These are phyloP conservation scores for Melastoma malabathricum DNA, from an alignment of 345 rosid species.

Conservation along the genomic window DNA sequence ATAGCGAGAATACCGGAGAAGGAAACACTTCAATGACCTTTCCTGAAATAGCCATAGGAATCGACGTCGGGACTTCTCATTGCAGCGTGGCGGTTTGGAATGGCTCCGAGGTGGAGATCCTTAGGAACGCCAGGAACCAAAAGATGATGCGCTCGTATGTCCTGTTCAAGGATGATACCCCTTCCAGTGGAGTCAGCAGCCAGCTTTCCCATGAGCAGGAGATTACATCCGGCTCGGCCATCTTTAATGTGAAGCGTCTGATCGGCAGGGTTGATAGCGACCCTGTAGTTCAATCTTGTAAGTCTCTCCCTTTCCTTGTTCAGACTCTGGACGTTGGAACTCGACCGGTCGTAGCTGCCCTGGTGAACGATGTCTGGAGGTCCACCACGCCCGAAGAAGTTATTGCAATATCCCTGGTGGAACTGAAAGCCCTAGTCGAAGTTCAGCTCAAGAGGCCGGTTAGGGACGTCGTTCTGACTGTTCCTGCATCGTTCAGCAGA, in stretches of 20 bases:
- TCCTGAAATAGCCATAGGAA: slow-evolving; percentile 72
- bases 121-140: slow-evolving; percentile 62
- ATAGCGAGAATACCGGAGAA: slow-evolving; percentile 62
- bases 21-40: slow-evolving; percentile 48
- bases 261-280: slow-evolving; percentile 82
- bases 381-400: slow-evolving; percentile 87
- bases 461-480: slow-evolving; percentile 58
- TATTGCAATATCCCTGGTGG: slow-evolving; percentile 64
- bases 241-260: slow-evolving; percentile 88
- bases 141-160: slow-evolving; percentile 66
- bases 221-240: slow-evolving; percentile 64
- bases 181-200: slow-evolving; percentile 66
- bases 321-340: slow-evolving; percentile 81
- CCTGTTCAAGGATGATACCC: slow-evolving; percentile 59
- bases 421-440: slow-evolving; percentile 67
- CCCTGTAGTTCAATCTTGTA: slow-evolving; percentile 62
- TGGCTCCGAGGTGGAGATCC: slow-evolving; percentile 69
- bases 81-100: slow-evolving; percentile 83
- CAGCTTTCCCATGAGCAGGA: slow-evolving; percentile 66
- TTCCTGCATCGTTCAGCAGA: slow-evolving; percentile 75
- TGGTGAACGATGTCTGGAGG: slow-evolving; percentile 79
- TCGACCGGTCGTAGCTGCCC: slow-evolving; percentile 68
- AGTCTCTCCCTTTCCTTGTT: slow-evolving; percentile 63
- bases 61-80: slow-evolving; percentile 81
- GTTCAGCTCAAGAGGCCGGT: slow-evolving; percentile 52